These are phyloP conservation scores for Yarrowia sp. DNA, from an alignment of 805 yeast genomes.

Conservation along the genomic window DNA sequence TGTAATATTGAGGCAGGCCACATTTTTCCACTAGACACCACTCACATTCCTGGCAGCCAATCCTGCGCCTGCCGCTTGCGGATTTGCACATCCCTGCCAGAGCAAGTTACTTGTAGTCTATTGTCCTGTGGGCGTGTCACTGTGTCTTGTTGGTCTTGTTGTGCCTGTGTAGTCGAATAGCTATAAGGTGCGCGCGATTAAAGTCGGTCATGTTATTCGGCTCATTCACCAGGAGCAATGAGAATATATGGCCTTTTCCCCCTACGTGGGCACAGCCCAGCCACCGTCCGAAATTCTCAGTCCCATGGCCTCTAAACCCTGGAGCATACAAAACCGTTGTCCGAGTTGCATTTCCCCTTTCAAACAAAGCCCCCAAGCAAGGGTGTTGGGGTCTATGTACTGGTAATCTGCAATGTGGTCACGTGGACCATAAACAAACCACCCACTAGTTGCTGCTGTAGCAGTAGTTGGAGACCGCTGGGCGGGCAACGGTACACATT, in stretches of 20 bases:
- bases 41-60: neutral
- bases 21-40: neutral
- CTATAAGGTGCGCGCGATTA: neutral
- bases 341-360: slow-evolving; percentile 4
- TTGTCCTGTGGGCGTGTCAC: neutral
- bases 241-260: neutral
- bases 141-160: neutral
- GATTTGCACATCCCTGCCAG: neutral
- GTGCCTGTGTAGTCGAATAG: neutral
- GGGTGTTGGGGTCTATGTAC: slow-evolving; percentile 3
- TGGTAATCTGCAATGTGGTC: slow-evolving; percentile 13
- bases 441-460: neutral
- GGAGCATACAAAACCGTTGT: neutral
- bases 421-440: slow-evolving; percentile 9
- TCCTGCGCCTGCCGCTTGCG: neutral
- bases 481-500: neutral
- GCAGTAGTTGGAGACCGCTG: neutral
- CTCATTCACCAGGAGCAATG: neutral
- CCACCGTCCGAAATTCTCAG: neutral
- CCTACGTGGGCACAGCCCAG: neutral
- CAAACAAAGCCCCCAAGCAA: slow-evolving; percentile 14
- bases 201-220: neutral
- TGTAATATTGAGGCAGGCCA: too few species aligned
- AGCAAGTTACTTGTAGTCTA: neutral
- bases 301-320: neutral